Evolutionary conservation across 345 rosid genomes (phyloP).

Genomic region (Eucalyptus grandis): DNA sequence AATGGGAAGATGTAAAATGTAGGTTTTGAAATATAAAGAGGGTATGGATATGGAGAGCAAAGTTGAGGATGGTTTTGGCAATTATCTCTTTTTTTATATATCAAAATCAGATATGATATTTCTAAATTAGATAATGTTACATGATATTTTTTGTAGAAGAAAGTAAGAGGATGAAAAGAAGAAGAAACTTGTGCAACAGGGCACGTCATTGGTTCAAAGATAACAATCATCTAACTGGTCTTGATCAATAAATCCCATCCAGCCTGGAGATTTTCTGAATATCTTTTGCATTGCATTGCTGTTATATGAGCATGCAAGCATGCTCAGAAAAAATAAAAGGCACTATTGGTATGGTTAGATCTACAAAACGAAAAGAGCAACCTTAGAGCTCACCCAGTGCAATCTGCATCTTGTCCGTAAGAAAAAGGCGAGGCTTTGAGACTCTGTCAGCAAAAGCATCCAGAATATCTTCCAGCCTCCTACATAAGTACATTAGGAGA

Average conservation of each 20-base stretch:
- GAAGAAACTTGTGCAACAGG: not conserved
- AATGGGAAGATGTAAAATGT: not conserved
- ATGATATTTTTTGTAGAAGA: not conserved
- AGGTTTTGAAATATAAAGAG: not conserved
- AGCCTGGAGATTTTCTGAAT: not conserved
- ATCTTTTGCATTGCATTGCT: not conserved
- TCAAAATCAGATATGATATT: not conserved
- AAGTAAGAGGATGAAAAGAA: not conserved
- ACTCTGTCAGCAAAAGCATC: constrained; percentile 93
- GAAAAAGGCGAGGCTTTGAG: constrained; percentile 72
- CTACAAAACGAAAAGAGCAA: not conserved
- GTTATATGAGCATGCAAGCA: not conserved
- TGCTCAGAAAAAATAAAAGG: not conserved
- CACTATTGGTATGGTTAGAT: not conserved
- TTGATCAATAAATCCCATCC: not conserved
- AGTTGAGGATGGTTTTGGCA: not conserved
- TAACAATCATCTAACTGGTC: not conserved
- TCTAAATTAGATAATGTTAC: not conserved
- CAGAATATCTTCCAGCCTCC: constrained; percentile 81
- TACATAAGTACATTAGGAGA: constrained; percentile 2
- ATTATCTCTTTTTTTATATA: not conserved
- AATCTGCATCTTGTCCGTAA: constrained; percentile 88
- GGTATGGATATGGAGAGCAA: not conserved
- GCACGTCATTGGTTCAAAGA: not conserved
- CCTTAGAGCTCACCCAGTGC: constrained; percentile 54